Evolutionary conservation across 148 eudicot species (phyloP).

Genomic region (Camellia granthamiana): DNA sequence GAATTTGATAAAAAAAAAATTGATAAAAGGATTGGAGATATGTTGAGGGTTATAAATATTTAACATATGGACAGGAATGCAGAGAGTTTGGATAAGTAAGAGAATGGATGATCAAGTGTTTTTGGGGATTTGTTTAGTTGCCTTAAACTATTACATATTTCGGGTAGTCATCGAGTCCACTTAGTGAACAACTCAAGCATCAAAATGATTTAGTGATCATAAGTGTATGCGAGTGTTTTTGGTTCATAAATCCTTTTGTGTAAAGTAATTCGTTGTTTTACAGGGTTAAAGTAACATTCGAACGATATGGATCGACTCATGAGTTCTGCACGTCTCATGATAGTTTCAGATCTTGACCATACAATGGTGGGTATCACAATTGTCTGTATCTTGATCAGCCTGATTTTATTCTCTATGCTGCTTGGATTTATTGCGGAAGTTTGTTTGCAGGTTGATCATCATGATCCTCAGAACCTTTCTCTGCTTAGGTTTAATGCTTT

Average conservation of each 20-base stretch:
- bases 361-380: conserved; percentile 47
- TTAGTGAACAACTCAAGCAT: neutral
- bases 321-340: conserved; percentile 57
- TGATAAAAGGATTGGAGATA: too few relatives aligned
- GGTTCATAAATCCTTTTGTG: neutral
- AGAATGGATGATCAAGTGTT: neutral
- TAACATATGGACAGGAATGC: neutral
- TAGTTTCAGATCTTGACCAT: conserved; percentile 77
- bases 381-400: neutral
- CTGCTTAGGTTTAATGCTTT: conserved; percentile 64
- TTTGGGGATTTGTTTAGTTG: neutral
- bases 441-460: conserved; percentile 64
- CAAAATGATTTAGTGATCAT: neutral
- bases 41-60: neutral
- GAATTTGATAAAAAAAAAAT: too few relatives aligned
- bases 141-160: neutral
- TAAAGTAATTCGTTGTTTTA: conserved; percentile 2
- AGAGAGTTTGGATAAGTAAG: neutral
- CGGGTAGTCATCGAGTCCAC: too few relatives aligned
- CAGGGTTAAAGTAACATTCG: conserved; percentile 16
- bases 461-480: conserved; percentile 58
- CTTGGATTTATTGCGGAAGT: conserved; percentile 9
- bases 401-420: neutral
- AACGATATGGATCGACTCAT: conserved; percentile 49
- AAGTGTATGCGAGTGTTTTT: neutral